phyloP scores from a whole-genome alignment of 345 rosid species.

The Sisymbrium altissimum region DNA sequence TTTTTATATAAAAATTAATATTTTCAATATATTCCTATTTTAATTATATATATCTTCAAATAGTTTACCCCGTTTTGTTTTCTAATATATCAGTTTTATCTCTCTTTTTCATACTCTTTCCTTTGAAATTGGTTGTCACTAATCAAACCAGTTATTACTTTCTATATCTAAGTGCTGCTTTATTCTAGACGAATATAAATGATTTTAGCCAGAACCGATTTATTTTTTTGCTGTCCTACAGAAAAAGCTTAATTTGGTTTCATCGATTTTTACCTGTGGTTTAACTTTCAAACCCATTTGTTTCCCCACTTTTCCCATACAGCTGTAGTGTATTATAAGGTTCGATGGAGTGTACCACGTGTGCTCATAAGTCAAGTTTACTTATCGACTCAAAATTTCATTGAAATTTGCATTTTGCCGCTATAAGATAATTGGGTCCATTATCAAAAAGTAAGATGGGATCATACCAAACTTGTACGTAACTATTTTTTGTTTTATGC shows the following conservation, averaged over 20 bases:
- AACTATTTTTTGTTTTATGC: conserved; percentile 5
- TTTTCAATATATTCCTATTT: background rate
- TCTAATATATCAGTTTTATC: background rate
- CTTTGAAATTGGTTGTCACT: background rate
- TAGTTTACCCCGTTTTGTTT: background rate
- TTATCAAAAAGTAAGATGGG: conserved; percentile 25
- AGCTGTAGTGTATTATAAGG: conserved; percentile 19
- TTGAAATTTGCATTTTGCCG: conserved; percentile 9
- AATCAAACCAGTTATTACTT: background rate
- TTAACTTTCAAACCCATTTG: background rate
- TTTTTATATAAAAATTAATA: background rate
- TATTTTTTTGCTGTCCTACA: background rate
- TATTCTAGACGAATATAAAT: background rate
- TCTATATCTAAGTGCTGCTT: background rate
- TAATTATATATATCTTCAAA: background rate
- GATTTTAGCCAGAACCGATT: background rate
- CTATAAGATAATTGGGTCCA: conserved; percentile 24
- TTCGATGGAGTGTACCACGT: conserved; percentile 20
- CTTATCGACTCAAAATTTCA: conserved; percentile 14
- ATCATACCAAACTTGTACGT: conserved; percentile 32
- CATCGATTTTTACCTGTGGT: background rate
- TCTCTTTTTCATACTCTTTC: background rate
- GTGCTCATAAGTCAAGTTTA: conserved; percentile 9
- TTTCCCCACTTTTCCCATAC: conserved; percentile 1
- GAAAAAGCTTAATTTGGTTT: background rate